Percentiles rank a stretch among this genome's conserved stretches.
Evolutionary conservation across 441 rosid species (phyloP).

Genomic region (Syzygium syzygioides): DNA sequence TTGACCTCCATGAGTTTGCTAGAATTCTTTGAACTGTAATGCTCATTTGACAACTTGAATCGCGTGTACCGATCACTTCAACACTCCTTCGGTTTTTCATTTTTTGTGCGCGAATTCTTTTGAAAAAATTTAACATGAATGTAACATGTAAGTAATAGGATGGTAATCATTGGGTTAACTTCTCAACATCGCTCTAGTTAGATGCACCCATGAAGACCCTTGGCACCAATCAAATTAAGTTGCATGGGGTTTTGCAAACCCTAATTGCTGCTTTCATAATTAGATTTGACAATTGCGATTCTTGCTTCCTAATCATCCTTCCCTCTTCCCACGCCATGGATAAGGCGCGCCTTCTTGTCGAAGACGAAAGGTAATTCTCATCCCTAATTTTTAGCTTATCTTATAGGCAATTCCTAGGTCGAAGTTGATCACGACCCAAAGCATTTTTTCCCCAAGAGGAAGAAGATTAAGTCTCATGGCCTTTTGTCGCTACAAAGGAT

Average conservation of each 20-base stretch:
- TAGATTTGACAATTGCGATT: slow-evolving; percentile 26
- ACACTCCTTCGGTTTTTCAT: background rate
- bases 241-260: background rate
- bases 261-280: slow-evolving; percentile 2
- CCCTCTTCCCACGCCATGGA: background rate
- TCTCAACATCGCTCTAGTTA: background rate
- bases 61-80: background rate
- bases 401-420: background rate
- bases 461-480: background rate
- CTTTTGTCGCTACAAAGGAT: background rate
- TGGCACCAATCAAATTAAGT: background rate
- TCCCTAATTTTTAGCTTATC: background rate
- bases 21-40: background rate
- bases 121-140: background rate
- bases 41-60: background rate
- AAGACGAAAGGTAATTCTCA: background rate
- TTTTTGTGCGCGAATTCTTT: background rate
- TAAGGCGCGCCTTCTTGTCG: background rate
- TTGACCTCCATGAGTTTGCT: background rate
- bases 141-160: background rate
- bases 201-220: background rate
- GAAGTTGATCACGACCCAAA: background rate
- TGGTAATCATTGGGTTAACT: background rate
- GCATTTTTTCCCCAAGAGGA: background rate
- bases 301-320: slow-evolving; percentile 3